Conservation (phyloP, 257 asterid species). For the Voacanga thouarsii region DNA sequence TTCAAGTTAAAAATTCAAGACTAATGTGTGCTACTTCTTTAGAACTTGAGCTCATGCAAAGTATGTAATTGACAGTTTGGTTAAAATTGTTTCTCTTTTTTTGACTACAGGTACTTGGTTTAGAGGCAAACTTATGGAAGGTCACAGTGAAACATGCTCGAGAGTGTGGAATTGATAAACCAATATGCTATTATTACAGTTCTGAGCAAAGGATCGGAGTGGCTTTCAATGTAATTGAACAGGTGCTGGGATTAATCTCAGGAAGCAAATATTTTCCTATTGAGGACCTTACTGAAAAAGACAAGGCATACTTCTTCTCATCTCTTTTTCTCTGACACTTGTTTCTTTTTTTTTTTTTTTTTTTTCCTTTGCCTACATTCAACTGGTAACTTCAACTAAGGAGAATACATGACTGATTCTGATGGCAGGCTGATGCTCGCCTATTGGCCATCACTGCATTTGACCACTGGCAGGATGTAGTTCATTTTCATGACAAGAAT, state of each 20-base stretch:
- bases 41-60: no score
- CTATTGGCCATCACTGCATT: slow-evolving; percentile 11
- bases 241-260: slow-evolving; percentile 9
- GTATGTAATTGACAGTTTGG: neutral
- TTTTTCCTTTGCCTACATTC: neutral
- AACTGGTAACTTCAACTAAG: neutral
- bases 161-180: slow-evolving; percentile 7
- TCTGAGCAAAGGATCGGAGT: slow-evolving; percentile 5
- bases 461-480: neutral
- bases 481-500: neutral
- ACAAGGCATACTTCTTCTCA: slow-evolving; percentile 14
- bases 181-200: slow-evolving; percentile 6
- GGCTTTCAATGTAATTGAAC: slow-evolving; percentile 6
- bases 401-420: neutral
- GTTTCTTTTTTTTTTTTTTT: neutral
- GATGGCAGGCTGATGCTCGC: slow-evolving; percentile 15
- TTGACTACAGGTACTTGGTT: slow-evolving; percentile 12
- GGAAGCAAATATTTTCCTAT: neutral
- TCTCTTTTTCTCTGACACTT: neutral
- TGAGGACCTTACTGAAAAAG: slow-evolving; percentile 6
- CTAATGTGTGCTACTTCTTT: no score
- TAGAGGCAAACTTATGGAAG: slow-evolving; percentile 1
- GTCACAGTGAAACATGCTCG: slow-evolving; percentile 15
- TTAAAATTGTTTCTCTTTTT: neutral
- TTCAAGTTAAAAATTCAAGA: no score